Evolutionary conservation across 306 rosid species (phyloP), one percentile per base, ranked within the genome.

Genomic region (Prunus davidiana): DNA sequence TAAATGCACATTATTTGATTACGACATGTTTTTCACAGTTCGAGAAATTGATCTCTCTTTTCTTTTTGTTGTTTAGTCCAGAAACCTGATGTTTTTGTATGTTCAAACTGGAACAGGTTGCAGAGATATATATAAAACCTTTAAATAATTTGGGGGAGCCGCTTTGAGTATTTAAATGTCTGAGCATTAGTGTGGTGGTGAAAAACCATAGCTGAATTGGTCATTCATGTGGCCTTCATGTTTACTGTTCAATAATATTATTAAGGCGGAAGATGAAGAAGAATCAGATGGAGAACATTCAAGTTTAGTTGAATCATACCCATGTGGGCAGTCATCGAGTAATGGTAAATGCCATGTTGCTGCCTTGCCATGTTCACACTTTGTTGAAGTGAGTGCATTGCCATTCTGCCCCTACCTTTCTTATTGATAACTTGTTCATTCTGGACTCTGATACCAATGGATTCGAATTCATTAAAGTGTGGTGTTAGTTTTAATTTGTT

Each of bases 221-320:
- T 79, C 79, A 72, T 78, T 86, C 79, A 95, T 95, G 99, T 89
- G 97, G 97, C 97, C 97, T 75, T 82, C 91, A 70, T 89, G 71
- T 75, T n/a, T 89, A 72, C 79, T 91, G 76, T 83, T 88, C 82
- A 92, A 83, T 83, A 95, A 95, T 82, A 82, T 77, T 83, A 86
- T 88, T 62, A 87, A 83, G 75, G 19, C 84, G 5, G 88, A 86
- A 70, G 92, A 84, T 65, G 90, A 80, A 72, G 78, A 74, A 76
- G 88, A 73, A 76, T 63, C 85, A 34, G 85, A 81, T 49, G 82
- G 73, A 32, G 85, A 86, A 64, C 47, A 76, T 76, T 85, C 89
- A 75, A 79, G 78, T 73, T 84, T 64, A 3, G 81, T 79, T 51
- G 86, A 88, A 72, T 80, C 85, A n/a, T 85, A 78, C 75, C 71